phyloP scores from a whole-genome alignment of 805 yeast species.

The Cyberlindnera petersonii region DNA sequence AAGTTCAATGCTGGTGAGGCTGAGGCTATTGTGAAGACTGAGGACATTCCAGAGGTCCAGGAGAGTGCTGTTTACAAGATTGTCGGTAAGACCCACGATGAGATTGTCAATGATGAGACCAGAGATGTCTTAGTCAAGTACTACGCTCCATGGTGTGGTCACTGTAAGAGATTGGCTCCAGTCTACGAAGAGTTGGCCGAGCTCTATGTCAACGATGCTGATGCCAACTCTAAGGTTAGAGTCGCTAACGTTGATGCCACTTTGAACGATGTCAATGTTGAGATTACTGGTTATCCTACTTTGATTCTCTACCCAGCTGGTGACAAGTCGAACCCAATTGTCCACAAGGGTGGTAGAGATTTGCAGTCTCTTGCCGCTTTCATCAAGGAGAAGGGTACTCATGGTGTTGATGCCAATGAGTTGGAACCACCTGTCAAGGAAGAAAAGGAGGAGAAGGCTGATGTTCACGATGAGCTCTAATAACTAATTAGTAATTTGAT shows the following conservation, averaged over 20 bases:
- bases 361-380: slow-evolving; percentile 67
- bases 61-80: slow-evolving; percentile 68
- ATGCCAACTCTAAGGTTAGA: slow-evolving; percentile 50
- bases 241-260: slow-evolving; percentile 91
- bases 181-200: slow-evolving; percentile 82
- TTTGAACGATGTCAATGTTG: slow-evolving; percentile 79
- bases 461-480: slow-evolving; percentile 16
- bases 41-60: slow-evolving; percentile 80
- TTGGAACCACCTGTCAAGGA: slow-evolving; percentile 27
- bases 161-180: slow-evolving; percentile 90
- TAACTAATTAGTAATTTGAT: not conserved
- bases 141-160: slow-evolving; percentile 98
- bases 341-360: slow-evolving; percentile 68
- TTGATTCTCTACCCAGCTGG: slow-evolving; percentile 88
- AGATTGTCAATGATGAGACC: slow-evolving; percentile 48
- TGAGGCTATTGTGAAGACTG: slow-evolving; percentile 75
- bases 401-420: slow-evolving; percentile 52
- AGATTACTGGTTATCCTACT: slow-evolving; percentile 89
- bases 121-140: slow-evolving; percentile 84
- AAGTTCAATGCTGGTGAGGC: slow-evolving; percentile 62
- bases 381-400: slow-evolving; percentile 64
- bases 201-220: slow-evolving; percentile 49
- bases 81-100: slow-evolving; percentile 81
- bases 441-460: slow-evolving; percentile 12
- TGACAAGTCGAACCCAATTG: slow-evolving; percentile 59